phyloP scores from a whole-genome alignment of 768 basidiomycete species.

The Leccinum incarnatum region DNA sequence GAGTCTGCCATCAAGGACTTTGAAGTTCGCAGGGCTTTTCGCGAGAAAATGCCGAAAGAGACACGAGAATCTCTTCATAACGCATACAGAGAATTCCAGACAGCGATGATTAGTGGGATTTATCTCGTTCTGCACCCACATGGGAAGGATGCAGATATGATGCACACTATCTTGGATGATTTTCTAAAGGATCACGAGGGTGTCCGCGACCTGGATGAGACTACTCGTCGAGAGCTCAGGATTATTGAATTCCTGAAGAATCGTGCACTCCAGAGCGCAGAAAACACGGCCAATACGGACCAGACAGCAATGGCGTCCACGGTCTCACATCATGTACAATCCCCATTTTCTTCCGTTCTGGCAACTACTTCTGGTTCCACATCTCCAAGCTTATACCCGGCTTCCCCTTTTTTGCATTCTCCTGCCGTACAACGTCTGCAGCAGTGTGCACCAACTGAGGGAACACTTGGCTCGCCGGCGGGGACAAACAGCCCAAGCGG shows the following conservation, averaged over 20 bases:
- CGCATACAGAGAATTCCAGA: slow-evolving; percentile 84
- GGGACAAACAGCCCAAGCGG: slow-evolving; percentile 66
- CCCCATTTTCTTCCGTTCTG: slow-evolving; percentile 24
- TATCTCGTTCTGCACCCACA: slow-evolving; percentile 78
- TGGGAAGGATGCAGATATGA: slow-evolving; percentile 62
- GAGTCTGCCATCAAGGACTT: slow-evolving; percentile 89
- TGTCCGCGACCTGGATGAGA: slow-evolving; percentile 70
- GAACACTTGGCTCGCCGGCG: slow-evolving; percentile 53
- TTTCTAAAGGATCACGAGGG: slow-evolving; percentile 62
- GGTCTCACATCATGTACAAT: slow-evolving; percentile 14
- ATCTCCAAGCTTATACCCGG: slow-evolving; percentile 25
- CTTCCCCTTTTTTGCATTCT: slow-evolving; percentile 34
- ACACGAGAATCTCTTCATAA: slow-evolving; percentile 71
- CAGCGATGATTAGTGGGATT: slow-evolving; percentile 86
- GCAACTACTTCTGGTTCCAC: slow-evolving; percentile 18
- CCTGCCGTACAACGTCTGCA: slow-evolving; percentile 64
- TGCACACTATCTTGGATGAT: slow-evolving; percentile 77
- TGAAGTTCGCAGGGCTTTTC: slow-evolving; percentile 68
- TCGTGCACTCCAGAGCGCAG: slow-evolving; percentile 56
- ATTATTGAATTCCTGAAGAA: slow-evolving; percentile 80
- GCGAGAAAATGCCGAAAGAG: slow-evolving; percentile 58
- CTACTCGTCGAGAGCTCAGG: slow-evolving; percentile 76
- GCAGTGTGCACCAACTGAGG: slow-evolving; percentile 41
- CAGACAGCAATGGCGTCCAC: slow-evolving; percentile 6
- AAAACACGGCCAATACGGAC: slow-evolving; percentile 27